These are phyloP conservation scores for Thelonectria discophora DNA, from an alignment of 2,329 filamentous ascomycete genomes.

Conservation along the genomic window DNA sequence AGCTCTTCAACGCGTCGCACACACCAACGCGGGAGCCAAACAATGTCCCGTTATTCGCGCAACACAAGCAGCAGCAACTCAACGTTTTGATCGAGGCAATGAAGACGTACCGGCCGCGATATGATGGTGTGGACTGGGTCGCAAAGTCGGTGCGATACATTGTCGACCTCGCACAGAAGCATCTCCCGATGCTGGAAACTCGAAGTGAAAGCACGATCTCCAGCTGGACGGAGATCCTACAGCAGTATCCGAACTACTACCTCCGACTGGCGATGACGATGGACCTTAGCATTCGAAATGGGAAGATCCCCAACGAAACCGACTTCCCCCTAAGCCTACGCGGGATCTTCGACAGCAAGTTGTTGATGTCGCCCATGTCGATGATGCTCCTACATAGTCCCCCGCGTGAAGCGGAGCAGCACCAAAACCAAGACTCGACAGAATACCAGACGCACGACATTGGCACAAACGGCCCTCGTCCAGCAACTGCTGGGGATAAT, in stretches of 20 bases:
- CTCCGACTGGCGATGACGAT: conserved; percentile 37
- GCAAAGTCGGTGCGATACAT: conserved; percentile 35
- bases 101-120: conserved; percentile 36
- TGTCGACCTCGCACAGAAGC: conserved; percentile 31
- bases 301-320: conserved; percentile 33
- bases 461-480: background rate
- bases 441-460: background rate
- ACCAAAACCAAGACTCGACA: background rate
- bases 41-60: conserved; percentile 10
- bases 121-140: conserved; percentile 41
- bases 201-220: conserved; percentile 2
- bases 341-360: conserved; percentile 16
- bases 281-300: conserved; percentile 39
- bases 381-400: conserved; percentile 5
- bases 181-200: conserved; percentile 1
- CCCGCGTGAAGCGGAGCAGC: background rate
- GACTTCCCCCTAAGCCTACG: conserved; percentile 33
- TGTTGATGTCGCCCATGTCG: conserved; percentile 5
- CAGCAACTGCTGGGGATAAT: background rate
- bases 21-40: conserved; percentile 11
- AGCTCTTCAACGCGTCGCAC: conserved; percentile 26
- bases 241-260: conserved; percentile 32
- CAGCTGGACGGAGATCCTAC: conserved; percentile 34
- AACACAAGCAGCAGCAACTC: conserved; percentile 36
- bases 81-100: conserved; percentile 36